These are phyloP conservation scores for Mucor mucedo DNA, from an alignment of 371 early-diverging fungal genomes.

Conservation along the genomic window DNA sequence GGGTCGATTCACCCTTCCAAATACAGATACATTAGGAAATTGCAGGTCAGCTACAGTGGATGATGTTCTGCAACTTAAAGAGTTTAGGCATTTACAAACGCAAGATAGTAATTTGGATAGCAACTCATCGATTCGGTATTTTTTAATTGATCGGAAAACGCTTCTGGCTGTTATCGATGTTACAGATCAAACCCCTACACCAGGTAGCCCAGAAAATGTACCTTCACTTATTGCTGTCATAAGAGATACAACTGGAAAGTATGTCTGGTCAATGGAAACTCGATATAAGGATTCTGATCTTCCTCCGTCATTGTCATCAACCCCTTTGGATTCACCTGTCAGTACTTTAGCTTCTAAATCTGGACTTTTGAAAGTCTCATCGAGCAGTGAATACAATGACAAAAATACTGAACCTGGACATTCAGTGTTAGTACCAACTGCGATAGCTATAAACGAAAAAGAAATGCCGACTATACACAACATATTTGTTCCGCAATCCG, in stretches of 20 bases:
- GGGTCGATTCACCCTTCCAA: slow-evolving; percentile 69
- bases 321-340: slow-evolving; percentile 14
- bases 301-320: background rate
- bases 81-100: slow-evolving; percentile 3
- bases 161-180: slow-evolving; percentile 61
- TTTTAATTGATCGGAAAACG: slow-evolving; percentile 67
- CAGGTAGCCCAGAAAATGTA: slow-evolving; percentile 22
- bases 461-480: slow-evolving; percentile 48
- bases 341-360: background rate
- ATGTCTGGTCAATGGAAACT: slow-evolving; percentile 68
- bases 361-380: background rate
- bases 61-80: slow-evolving; percentile 46
- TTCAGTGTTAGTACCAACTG: slow-evolving; percentile 17
- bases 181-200: slow-evolving; percentile 4
- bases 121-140: slow-evolving; percentile 59
- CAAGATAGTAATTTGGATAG: slow-evolving; percentile 14
- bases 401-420: background rate
- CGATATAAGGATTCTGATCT: slow-evolving; percentile 47
- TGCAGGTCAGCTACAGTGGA: slow-evolving; percentile 62
- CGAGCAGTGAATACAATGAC: background rate
- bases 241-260: slow-evolving; percentile 75
- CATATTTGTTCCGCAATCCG: slow-evolving; percentile 38
- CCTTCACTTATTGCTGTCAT: slow-evolving; percentile 59
- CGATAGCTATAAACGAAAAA: slow-evolving; percentile 32
- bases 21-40: slow-evolving; percentile 59